Evolutionary conservation across 2,329 filamentous ascomycete genomes (phyloP).

Genomic region (Eutypella sp.): DNA sequence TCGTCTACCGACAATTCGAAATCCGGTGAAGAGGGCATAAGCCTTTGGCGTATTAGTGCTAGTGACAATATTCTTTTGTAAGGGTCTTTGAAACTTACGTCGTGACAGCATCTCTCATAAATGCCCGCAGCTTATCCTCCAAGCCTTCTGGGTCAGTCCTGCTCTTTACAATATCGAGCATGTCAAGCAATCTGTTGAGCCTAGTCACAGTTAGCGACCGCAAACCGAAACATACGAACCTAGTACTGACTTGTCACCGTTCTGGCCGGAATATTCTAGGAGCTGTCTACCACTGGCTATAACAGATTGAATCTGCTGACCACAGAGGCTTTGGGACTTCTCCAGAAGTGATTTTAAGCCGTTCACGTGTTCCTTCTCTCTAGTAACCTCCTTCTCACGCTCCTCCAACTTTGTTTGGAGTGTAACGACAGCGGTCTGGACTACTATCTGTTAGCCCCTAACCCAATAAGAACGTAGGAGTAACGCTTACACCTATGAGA

Average conservation of each 20-base stretch:
- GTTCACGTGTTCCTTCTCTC: conserved; percentile 11
- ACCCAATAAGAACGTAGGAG: not conserved
- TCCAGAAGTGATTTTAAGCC: conserved; percentile 16
- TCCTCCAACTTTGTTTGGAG: conserved; percentile 15
- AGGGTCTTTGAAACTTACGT: too few relatives aligned
- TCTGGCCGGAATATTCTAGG: conserved; percentile 9
- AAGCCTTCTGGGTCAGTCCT: conserved; percentile 7
- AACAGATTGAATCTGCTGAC: conserved; percentile 13
- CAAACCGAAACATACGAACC: conserved; percentile 7
- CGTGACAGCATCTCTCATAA: conserved; percentile 10
- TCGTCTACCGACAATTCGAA: conserved; percentile 2
- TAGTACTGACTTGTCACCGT: conserved; percentile 5
- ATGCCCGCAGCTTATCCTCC: conserved; percentile 10
- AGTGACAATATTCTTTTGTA: too few relatives aligned
- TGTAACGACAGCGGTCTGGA: conserved; percentile 9
- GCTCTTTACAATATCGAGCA: conserved; percentile 9
- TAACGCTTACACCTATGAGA: conserved; percentile 12
- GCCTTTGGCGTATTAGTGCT: too few relatives aligned
- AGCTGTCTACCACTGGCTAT: conserved; percentile 14
- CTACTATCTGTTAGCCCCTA: conserved; percentile 13
- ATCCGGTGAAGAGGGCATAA: too few relatives aligned
- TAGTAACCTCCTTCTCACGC: conserved; percentile 16
- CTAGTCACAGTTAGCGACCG: conserved; percentile 12
- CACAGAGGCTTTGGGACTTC: conserved; percentile 13
- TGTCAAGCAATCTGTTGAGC: conserved; percentile 13